These are phyloP conservation scores for Penicillium sp. DNA, from an alignment of 2,329 filamentous ascomycete species.

Conservation along the genomic window DNA sequence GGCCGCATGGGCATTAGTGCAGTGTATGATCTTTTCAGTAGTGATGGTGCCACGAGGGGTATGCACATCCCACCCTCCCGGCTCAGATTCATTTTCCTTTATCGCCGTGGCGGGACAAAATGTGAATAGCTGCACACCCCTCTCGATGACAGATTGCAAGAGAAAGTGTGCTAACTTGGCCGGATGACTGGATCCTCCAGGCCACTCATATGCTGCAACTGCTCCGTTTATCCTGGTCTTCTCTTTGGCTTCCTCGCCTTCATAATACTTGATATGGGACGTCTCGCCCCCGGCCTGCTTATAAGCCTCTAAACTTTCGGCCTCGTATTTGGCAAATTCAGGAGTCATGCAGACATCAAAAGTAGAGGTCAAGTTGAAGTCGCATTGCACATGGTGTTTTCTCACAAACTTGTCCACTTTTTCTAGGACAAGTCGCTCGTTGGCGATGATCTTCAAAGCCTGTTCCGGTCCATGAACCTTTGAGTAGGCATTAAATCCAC, in stretches of 20 bases:
- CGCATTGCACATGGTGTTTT: constrained; percentile 45
- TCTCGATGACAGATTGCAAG: constrained; percentile 37
- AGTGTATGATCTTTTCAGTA: constrained; percentile 23
- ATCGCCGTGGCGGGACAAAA: constrained; percentile 43
- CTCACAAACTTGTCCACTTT: constrained; percentile 45
- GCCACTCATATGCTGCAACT: constrained; percentile 54
- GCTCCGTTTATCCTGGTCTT: constrained; percentile 41
- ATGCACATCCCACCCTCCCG: constrained; percentile 17
- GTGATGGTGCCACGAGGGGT: constrained; percentile 19
- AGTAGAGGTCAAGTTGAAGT: constrained; percentile 50
- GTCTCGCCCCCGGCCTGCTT: constrained; percentile 46
- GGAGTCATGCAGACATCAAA: constrained; percentile 52
- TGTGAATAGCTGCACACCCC: constrained; percentile 46
- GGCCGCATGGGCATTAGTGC: constrained; percentile 28
- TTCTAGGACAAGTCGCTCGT: constrained; percentile 46
- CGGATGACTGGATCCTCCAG: constrained; percentile 52
- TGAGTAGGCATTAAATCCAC: constrained; percentile 49
- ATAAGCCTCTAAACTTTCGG: constrained; percentile 42
- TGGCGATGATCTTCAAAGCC: constrained; percentile 49
- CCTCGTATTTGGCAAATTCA: constrained; percentile 49
- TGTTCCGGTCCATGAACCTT: constrained; percentile 46
- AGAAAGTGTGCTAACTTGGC: constrained; percentile 54
- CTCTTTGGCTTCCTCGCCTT: constrained; percentile 40
- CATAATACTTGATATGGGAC: constrained; percentile 43
- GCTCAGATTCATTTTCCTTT: constrained; percentile 3